Conservation (phyloP, 2,329 filamentous ascomycete species). For the Cladophialophora carrionii region DNA sequence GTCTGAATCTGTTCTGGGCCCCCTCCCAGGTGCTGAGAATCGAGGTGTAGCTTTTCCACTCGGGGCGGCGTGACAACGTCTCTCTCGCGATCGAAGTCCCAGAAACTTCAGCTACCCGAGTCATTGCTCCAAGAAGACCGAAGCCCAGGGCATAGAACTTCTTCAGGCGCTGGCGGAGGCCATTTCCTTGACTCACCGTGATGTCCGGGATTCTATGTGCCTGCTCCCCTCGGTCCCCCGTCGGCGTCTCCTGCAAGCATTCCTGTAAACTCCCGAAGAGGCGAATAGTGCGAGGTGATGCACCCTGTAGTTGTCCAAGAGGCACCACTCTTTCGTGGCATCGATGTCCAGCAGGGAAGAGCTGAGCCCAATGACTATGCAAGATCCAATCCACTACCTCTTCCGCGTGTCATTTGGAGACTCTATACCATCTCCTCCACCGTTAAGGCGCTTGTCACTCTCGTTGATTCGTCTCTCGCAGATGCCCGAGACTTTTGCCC, state of each 20-base stretch:
- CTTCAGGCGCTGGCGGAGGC: neutral
- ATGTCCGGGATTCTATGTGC: neutral
- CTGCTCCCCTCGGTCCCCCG: slow-evolving; percentile 17
- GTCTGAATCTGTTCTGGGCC: slow-evolving; percentile 21
- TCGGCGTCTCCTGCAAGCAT: slow-evolving; percentile 13
- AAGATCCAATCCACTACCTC: slow-evolving; percentile 19
- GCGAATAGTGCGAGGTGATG: slow-evolving; percentile 21
- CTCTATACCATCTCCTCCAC: slow-evolving; percentile 21
- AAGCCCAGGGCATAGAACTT: neutral
- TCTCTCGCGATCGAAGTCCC: slow-evolving; percentile 6
- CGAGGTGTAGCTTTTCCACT: slow-evolving; percentile 14
- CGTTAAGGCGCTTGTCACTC: slow-evolving; percentile 22
- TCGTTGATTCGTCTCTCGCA: slow-evolving; percentile 22
- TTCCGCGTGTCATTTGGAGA: slow-evolving; percentile 18
- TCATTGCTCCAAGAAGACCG: slow-evolving; percentile 9
- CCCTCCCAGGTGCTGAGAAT: slow-evolving; percentile 11
- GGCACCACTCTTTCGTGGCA: slow-evolving; percentile 22
- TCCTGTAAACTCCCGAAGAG: slow-evolving; percentile 5
- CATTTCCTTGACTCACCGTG: slow-evolving; percentile 16
- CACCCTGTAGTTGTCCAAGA: slow-evolving; percentile 19
- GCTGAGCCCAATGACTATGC: slow-evolving; percentile 18
- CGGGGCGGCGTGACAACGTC: neutral
- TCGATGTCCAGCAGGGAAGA: slow-evolving; percentile 18
- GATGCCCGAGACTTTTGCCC: slow-evolving; percentile 9
- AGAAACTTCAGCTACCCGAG: slow-evolving; percentile 6